These are phyloP conservation scores for Phylloporus sp. DNA, from an alignment of 768 basidiomycete genomes.

Conservation along the genomic window DNA sequence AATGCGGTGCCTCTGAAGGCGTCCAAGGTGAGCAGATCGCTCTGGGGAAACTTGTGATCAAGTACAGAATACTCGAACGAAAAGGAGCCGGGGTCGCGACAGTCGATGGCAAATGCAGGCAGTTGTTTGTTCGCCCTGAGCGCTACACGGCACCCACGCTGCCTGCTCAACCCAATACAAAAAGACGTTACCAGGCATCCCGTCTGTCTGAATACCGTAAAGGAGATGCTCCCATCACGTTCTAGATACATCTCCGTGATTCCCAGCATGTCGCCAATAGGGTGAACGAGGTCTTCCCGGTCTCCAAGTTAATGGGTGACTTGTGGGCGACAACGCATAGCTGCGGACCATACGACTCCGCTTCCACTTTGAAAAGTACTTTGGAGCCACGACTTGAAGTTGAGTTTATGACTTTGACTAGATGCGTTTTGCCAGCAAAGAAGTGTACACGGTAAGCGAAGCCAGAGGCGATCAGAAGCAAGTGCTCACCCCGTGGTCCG, in stretches of 20 bases:
- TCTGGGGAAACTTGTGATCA: not conserved
- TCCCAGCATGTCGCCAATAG: not conserved
- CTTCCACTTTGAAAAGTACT: conserved; percentile 3
- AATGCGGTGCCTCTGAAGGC: conserved; percentile 1
- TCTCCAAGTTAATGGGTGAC: not conserved
- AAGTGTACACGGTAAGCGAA: not conserved
- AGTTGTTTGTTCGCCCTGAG: not conserved
- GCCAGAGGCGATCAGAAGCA: not conserved
- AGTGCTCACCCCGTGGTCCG: not conserved
- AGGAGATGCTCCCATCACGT: conserved; percentile 2
- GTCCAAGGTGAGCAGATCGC: not conserved
- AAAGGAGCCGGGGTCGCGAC: not conserved
- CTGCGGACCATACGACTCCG: not conserved
- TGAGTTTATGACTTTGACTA: conserved; percentile 1
- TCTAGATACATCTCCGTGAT: conserved; percentile 2
- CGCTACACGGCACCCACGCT: not conserved
- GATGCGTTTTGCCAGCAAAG: conserved; percentile 5
- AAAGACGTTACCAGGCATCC: not conserved
- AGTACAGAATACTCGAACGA: not conserved
- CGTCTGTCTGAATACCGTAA: not conserved
- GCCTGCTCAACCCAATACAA: not conserved
- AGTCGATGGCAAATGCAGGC: not conserved
- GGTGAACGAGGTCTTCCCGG: not conserved
- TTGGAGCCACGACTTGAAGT: not conserved
- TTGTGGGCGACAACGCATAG: conserved; percentile 2